Base-by-base conservation (phyloP, 306 rosid genomes). In the Psophocarpus tetragonolobus region DNA sequence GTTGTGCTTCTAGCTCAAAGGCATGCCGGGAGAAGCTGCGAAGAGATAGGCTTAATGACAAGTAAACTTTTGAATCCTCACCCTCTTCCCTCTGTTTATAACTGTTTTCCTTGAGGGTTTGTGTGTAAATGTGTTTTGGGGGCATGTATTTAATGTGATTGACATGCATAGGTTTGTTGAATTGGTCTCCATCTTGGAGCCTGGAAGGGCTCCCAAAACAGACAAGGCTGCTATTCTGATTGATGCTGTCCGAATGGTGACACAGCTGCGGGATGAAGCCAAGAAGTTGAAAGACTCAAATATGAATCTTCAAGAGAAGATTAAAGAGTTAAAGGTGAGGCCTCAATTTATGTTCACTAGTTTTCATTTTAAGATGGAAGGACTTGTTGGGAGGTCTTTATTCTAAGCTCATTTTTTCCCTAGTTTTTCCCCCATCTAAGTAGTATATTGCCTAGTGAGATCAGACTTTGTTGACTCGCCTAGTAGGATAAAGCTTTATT, bases 11-110 rank as follows among this genome's bases (percentile, higher is more conserved):
- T 53, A 94, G 91, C 86, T 89, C 97, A 35, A 94, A 94, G 88
- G 98, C 98, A 13, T 92, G 97, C 81, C 82, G 98, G 76, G 98
- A 94, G 88, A 94, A 94, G 91, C 75, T 87, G 84, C 90, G 97
- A 24, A 94, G 98, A 85, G 98, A 92, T 73, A 92, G 84, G 87
- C 97, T 94, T 77, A 94, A 94, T 12, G 98, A 94, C 91, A 94
- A 90, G 98, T 92, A 88, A 77, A 24, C 15, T 4, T 68, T 66
- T 50, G 24, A 41, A 33, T 71, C 71, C 11, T 44, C 29, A 3
- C 63, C 66, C 45, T n/a, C 21, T 15, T 17, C 48, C 42, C 27
- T 36, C 24, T n/a, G 54, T 67, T 35, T 48, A 8, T 67, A 51
- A 60, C 50, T 26, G 14, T 30, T 50, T 73, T 60, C 41, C 27